These are phyloP conservation scores for Arthrobotrys iridis DNA, from an alignment of 2,329 filamentous ascomycete species.

Conservation along the genomic window DNA sequence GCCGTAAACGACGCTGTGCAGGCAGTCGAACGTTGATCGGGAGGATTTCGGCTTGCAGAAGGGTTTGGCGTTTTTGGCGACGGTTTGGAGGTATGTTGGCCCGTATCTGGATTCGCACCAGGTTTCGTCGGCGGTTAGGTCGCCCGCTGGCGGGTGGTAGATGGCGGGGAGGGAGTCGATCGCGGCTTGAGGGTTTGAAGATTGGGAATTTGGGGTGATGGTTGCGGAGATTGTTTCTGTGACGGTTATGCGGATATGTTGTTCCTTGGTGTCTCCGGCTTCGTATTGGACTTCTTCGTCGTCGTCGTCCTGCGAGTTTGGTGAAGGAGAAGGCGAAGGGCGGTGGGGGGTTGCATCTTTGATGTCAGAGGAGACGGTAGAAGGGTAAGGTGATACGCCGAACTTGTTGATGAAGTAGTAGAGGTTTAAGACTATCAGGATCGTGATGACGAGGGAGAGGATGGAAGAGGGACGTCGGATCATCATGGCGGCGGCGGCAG, in stretches of 20 bases:
- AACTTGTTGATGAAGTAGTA: constrained; percentile 29
- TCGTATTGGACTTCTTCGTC: neutral
- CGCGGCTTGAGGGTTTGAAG: neutral
- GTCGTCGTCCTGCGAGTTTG: neutral
- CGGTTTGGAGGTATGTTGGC: constrained; percentile 57
- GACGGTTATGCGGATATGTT: neutral
- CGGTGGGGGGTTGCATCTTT: neutral
- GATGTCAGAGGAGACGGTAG: neutral
- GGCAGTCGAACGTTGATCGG: constrained; percentile 58
- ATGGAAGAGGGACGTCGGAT: constrained; percentile 19
- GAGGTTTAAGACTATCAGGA: constrained; percentile 28
- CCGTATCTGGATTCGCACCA: constrained; percentile 52
- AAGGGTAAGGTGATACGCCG: neutral
- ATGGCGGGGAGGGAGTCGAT: constrained; percentile 9
- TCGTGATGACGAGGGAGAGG: neutral
- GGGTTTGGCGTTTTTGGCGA: constrained; percentile 56
- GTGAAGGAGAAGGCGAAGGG: neutral
- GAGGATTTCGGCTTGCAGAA: constrained; percentile 56
- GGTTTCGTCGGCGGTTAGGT: constrained; percentile 3
- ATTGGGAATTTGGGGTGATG: neutral
- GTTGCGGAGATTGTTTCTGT: neutral
- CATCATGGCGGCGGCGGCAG: constrained; percentile 1
- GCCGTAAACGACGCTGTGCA: constrained; percentile 56
- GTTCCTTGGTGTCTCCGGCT: neutral
- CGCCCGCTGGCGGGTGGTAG: constrained; percentile 20